Conservation (phyloP, 2,329 filamentous ascomycete species). For the Aspergillus pseudoviridinutans region DNA sequence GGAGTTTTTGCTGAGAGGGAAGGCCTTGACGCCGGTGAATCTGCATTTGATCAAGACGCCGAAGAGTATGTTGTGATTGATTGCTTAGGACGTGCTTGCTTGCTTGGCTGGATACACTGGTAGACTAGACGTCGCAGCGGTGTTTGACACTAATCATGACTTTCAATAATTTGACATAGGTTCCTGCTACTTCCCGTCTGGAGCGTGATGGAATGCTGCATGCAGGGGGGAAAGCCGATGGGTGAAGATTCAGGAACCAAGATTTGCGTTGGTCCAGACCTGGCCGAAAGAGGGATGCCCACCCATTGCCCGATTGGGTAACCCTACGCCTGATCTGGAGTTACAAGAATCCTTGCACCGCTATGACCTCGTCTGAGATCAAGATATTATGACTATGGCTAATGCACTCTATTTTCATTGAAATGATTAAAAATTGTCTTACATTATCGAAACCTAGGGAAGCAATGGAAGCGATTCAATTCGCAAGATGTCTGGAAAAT, state of each 20-base stretch:
- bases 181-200: not conserved
- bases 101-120: not conserved
- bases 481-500: too few relatives aligned
- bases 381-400: too few relatives aligned
- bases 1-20: slow-evolving; percentile 30
- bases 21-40: slow-evolving; percentile 55
- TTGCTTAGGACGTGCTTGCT: not conserved
- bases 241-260: not conserved
- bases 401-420: too few relatives aligned
- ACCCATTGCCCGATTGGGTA: not conserved
- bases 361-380: too few relatives aligned
- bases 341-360: too few relatives aligned
- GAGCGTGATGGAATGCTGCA: not conserved
- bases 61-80: slow-evolving; percentile 7
- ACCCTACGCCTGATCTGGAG: not conserved
- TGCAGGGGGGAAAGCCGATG: not conserved
- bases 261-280: not conserved
- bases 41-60: slow-evolving; percentile 46
- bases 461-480: too few relatives aligned
- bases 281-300: not conserved
- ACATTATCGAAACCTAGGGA: too few relatives aligned
- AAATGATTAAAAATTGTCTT: too few relatives aligned
- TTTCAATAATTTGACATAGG: not conserved
- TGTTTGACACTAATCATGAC: not conserved
- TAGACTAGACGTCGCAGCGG: not conserved